Evolutionary conservation across 106 monocot species (phyloP).

Genomic region (Apostasia shenzhenica): DNA sequence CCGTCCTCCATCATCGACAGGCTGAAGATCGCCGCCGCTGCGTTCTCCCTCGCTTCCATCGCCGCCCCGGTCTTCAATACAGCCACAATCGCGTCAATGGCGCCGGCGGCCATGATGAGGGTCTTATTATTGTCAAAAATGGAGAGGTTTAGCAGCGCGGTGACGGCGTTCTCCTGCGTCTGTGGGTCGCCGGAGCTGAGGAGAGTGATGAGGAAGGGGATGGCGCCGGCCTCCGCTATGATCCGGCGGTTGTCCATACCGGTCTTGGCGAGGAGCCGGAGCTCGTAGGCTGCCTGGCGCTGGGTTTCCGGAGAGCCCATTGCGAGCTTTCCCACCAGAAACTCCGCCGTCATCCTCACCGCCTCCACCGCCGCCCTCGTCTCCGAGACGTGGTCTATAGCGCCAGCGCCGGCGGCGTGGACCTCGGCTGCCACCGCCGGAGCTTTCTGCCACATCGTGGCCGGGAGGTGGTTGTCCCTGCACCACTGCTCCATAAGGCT

Average conservation of each 20-base stretch:
- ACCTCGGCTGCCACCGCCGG: background rate
- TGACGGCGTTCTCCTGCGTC: conserved; percentile 42
- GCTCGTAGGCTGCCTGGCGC: conserved; percentile 48
- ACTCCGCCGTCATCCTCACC: conserved; percentile 46
- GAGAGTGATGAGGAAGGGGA: conserved; percentile 40
- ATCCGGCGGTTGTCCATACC: conserved; percentile 47
- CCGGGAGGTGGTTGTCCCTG: conserved; percentile 30
- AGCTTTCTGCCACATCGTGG: background rate
- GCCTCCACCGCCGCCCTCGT: conserved; percentile 24
- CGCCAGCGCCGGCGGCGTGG: background rate
- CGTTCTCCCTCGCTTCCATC: conserved; percentile 51
- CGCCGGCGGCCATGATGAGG: conserved; percentile 41
- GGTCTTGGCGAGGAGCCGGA: conserved; percentile 41
- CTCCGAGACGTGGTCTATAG: conserved; percentile 30
- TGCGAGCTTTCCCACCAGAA: conserved; percentile 44
- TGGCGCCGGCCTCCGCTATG: conserved; percentile 46
- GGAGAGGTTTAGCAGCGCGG: conserved; percentile 31
- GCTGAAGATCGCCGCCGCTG: conserved; percentile 43
- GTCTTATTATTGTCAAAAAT: conserved; percentile 43
- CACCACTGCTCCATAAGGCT: conserved; percentile 43
- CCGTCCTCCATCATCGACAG: conserved; percentile 32
- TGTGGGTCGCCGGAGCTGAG: conserved; percentile 27
- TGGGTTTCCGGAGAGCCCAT: conserved; percentile 38
- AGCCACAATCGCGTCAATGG: conserved; percentile 21
- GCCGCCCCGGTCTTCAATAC: conserved; percentile 15